phyloP scores from a whole-genome alignment of 2,329 filamentous ascomycete species.

The Cordyceps pruinosa region DNA sequence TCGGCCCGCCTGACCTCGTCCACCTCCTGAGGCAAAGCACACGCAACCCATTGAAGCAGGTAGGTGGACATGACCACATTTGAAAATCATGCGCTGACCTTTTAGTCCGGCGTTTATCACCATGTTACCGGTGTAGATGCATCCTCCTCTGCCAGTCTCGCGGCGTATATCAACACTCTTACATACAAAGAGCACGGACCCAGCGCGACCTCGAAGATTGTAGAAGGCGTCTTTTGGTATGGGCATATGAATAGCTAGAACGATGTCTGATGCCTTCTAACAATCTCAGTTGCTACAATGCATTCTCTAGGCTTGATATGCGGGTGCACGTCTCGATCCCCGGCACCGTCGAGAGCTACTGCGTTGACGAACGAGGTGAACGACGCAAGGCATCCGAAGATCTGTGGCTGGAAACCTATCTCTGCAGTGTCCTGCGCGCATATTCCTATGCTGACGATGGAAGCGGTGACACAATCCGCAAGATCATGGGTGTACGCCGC shows the following conservation, averaged over 20 bases:
- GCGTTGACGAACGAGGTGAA: constrained; percentile 92
- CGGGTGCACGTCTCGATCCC: constrained; percentile 96
- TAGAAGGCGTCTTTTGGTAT: constrained; percentile 90
- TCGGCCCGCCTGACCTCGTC: constrained; percentile 91
- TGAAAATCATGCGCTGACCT: not conserved
- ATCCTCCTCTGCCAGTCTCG: constrained; percentile 91
- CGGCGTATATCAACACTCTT: constrained; percentile 96
- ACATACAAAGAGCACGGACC: constrained; percentile 84
- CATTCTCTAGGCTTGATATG: constrained; percentile 96
- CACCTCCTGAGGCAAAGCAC: constrained; percentile 76
- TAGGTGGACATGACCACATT: constrained; percentile 21
- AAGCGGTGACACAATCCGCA: constrained; percentile 87
- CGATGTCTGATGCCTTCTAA: constrained; percentile 17
- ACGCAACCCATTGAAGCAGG: constrained; percentile 51
- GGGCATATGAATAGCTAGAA: constrained; percentile 24
- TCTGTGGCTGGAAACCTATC: constrained; percentile 93
- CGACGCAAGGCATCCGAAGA: constrained; percentile 90
- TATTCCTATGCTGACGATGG: constrained; percentile 97
- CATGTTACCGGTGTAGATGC: constrained; percentile 97
- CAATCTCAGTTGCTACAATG: constrained; percentile 77
- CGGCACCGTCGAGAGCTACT: constrained; percentile 93
- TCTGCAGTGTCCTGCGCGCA: constrained; percentile 87
- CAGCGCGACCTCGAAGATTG: constrained; percentile 67
- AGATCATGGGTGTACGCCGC: constrained; percentile 91
- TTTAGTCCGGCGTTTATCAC: constrained; percentile 84